Percentiles rank a stretch among this genome's conserved stretches.
These are phyloP conservation scores for Macrolepiota fuliginosa DNA, from an alignment of 768 basidiomycete species.

Conservation along the genomic window DNA sequence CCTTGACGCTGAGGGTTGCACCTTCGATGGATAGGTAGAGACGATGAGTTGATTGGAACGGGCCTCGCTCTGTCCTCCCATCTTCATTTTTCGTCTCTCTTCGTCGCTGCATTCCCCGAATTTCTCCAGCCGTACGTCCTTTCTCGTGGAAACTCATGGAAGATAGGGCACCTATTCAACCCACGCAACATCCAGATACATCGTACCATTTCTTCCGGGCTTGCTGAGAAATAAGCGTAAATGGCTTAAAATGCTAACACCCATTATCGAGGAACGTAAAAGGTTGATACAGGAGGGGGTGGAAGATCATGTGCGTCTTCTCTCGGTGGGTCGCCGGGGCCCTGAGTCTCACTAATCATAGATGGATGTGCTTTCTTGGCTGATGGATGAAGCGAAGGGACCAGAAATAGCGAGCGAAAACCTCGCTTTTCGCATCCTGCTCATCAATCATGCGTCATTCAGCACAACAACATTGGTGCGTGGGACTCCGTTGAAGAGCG, in stretches of 20 bases:
- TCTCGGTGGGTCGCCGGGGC: no score
- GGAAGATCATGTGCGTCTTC: background rate
- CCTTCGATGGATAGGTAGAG: conserved; percentile 35
- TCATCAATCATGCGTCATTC: conserved; percentile 40
- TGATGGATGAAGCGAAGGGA: conserved; percentile 37
- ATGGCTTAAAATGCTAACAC: conserved; percentile 22
- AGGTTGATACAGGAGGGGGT: background rate
- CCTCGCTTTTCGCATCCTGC: conserved; percentile 31
- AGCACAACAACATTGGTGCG: conserved; percentile 43
- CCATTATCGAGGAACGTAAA: conserved; percentile 24
- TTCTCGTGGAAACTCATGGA: background rate
- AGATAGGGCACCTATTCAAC: background rate
- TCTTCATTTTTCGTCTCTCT: conserved; percentile 18
- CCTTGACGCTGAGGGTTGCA: background rate
- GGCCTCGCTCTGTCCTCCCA: conserved; percentile 5
- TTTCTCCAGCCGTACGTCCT: conserved; percentile 23
- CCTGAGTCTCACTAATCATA: conserved; percentile 14
- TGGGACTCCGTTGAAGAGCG: conserved; percentile 10
- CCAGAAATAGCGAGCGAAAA: conserved; percentile 24
- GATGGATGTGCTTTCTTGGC: conserved; percentile 49
- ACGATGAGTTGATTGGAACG: conserved; percentile 30
- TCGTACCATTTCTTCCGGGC: conserved; percentile 16
- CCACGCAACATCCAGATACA: conserved; percentile 12
- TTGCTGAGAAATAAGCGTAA: conserved; percentile 16
- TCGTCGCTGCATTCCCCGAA: conserved; percentile 23